Base-by-base conservation (phyloP, 1,139 yeast species). In the Saccharomyces hybrid region DNA sequence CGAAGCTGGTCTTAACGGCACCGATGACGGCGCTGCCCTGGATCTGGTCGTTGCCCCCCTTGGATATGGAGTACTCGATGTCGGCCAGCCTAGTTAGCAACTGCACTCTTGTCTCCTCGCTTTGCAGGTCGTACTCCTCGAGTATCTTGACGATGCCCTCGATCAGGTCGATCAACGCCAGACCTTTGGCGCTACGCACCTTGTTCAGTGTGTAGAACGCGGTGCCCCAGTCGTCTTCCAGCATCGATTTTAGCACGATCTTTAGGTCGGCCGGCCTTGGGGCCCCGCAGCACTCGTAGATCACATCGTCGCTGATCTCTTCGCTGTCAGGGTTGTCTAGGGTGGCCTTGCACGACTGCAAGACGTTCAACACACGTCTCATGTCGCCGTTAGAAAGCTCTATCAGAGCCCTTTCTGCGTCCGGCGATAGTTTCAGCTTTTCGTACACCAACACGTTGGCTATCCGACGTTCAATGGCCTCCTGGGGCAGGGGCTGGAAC, bases 221-320 rank as follows among this genome's bases (percentile, higher is more conserved):
- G 2, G 91, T 82, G 21, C 88, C 79, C 96, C 97, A 91, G 66
- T 90, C 96, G 58, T 89, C 96, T 62, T 83, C 83, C 67, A 95
- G 74, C 38, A 93, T 82, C 6, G 93, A 80, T 60, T 86, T 85
- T 58, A 93, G 74, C 9, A 89, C 84, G 0, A 82, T 75, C 64
- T 86, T 88, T 34, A 93, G 79, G 63, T 91, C 97, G 50, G 77
- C 78, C 0, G 99, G 99, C 61, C 86, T 87, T 2, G 99, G 98
- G 0, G 96, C 91, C 2, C 99, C 99, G 51, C 95, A 84, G 71
- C 98, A 91, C 62, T 91, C 96, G 69, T 88, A 95, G 41, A 95
- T 84, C 83, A 88, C 85, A 55, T 81, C 82, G 49, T 78, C 80
- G 34, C 85, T 80, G 44, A 91, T 84, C 55, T 80, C 84, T 21